Evolutionary conservation across 1,284 basidiomycete genomes (phyloP).

Genomic region (Amylostereum chailletii): DNA sequence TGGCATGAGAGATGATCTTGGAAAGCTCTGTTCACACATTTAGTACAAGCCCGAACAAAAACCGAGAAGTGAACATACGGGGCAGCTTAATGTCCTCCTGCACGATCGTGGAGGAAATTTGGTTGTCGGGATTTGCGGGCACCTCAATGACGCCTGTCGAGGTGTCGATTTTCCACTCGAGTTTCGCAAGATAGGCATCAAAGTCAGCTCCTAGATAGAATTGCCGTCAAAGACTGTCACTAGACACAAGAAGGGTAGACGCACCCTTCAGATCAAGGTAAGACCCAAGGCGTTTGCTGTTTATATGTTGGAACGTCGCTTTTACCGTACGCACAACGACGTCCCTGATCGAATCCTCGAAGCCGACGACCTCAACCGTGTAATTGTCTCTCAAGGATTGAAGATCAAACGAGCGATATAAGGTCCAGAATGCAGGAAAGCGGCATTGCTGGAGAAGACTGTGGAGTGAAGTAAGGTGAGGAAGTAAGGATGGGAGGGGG

Average conservation of each 20-base stretch:
- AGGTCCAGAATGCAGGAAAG: conserved; percentile 85
- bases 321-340: conserved; percentile 73
- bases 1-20: conserved; percentile 75
- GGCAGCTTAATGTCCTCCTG: conserved; percentile 85
- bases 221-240: background rate
- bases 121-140: conserved; percentile 89
- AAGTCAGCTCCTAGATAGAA: conserved; percentile 45
- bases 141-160: conserved; percentile 55
- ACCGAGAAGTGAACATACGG: conserved; percentile 47
- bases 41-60: conserved; percentile 3
- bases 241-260: conserved; percentile 17
- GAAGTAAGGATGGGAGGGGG: conserved; percentile 68
- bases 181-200: conserved; percentile 53
- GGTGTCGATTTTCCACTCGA: conserved; percentile 71
- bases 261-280: conserved; percentile 69
- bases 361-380: conserved; percentile 73
- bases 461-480: conserved; percentile 68
- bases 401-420: conserved; percentile 60
- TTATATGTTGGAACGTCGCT: conserved; percentile 74
- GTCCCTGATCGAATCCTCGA: conserved; percentile 72
- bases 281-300: conserved; percentile 54
- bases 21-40: conserved; percentile 53
- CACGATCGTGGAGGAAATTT: conserved; percentile 89
- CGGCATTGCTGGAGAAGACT: conserved; percentile 79
- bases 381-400: conserved; percentile 77